Percentiles rank a stretch among this genome's conserved stretches.
phyloP scores from a whole-genome alignment of 768 basidiomycete species.

The Psilocybe subaeruginosa region DNA sequence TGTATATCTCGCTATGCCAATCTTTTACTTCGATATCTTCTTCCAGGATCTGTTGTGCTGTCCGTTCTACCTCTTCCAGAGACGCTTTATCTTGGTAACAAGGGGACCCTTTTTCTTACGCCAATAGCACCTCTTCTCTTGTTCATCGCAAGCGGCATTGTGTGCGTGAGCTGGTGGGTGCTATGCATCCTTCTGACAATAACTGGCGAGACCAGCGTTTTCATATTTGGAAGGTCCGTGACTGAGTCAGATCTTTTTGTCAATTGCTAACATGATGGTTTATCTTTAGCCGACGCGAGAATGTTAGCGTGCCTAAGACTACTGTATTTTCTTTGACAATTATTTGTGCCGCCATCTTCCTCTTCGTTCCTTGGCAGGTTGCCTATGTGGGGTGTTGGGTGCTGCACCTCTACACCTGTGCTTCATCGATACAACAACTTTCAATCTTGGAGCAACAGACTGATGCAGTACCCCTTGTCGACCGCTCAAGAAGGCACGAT shows the following conservation, averaged over 20 bases:
- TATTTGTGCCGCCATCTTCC: conserved; percentile 66
- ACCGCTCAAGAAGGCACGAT: conserved; percentile 6
- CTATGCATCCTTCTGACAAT: conserved; percentile 52
- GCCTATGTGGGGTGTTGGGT: conserved; percentile 85
- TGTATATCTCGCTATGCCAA: conserved; percentile 50
- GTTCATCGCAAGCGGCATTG: conserved; percentile 65
- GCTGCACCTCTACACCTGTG: conserved; percentile 75
- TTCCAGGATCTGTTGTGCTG: conserved; percentile 44
- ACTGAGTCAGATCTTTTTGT: not conserved
- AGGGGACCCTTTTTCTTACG: conserved; percentile 49
- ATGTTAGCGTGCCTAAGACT: conserved; percentile 42
- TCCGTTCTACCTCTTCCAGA: conserved; percentile 62
- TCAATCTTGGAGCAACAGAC: not conserved
- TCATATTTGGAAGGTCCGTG: conserved; percentile 40
- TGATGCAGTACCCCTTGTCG: conserved; percentile 19
- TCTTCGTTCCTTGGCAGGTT: conserved; percentile 91
- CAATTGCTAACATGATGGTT: not conserved
- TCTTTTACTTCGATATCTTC: conserved; percentile 40
- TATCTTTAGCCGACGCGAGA: conserved; percentile 34
- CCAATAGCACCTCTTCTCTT: conserved; percentile 60
- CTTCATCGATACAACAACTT: conserved; percentile 30
- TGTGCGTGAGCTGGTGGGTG: conserved; percentile 61
- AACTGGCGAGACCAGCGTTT: conserved; percentile 33
- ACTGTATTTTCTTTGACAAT: conserved; percentile 61
- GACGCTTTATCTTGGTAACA: conserved; percentile 61